Percentiles rank a stretch among this genome's conserved stretches.
Conservation (phyloP, 2,329 filamentous ascomycete genomes). For the Rhinocladiella mackenziei region DNA sequence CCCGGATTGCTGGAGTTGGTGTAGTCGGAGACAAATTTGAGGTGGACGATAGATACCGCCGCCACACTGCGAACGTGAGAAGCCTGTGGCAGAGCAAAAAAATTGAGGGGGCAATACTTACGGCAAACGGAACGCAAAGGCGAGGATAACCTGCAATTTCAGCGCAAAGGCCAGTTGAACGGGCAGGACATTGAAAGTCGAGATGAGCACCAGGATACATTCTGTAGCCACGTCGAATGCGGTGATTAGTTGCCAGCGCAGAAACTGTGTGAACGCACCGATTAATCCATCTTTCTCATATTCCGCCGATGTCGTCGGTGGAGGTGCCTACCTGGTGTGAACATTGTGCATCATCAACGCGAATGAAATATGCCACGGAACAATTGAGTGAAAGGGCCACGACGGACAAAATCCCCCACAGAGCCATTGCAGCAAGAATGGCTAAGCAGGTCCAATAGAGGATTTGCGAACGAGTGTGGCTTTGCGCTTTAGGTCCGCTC, state of each 20-base stretch:
- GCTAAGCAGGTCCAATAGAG: conserved; percentile 25
- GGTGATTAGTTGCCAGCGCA: conserved; percentile 39
- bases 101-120: conserved; percentile 24
- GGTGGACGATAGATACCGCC: conserved; percentile 35
- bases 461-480: conserved; percentile 17
- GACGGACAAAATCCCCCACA: conserved; percentile 29
- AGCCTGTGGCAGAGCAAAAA: background rate
- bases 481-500: conserved; percentile 17
- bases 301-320: too few relatives aligned
- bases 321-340: conserved; percentile 21
- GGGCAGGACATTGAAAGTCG: conserved; percentile 29
- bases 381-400: conserved; percentile 26
- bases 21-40: conserved; percentile 34
- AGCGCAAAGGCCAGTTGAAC: conserved; percentile 26
- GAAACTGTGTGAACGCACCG: conserved; percentile 9
- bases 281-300: background rate
- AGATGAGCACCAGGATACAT: conserved; percentile 24
- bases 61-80: conserved; percentile 31
- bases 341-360: conserved; percentile 14
- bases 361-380: conserved; percentile 10
- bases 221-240: conserved; percentile 38
- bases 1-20: conserved; percentile 32
- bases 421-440: conserved; percentile 15
- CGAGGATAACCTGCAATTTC: conserved; percentile 33
- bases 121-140: conserved; percentile 38